Evolutionary conservation across 495 filamentous ascomycete genomes (phyloP).

Genomic region (Clavariopsis aquatica): DNA sequence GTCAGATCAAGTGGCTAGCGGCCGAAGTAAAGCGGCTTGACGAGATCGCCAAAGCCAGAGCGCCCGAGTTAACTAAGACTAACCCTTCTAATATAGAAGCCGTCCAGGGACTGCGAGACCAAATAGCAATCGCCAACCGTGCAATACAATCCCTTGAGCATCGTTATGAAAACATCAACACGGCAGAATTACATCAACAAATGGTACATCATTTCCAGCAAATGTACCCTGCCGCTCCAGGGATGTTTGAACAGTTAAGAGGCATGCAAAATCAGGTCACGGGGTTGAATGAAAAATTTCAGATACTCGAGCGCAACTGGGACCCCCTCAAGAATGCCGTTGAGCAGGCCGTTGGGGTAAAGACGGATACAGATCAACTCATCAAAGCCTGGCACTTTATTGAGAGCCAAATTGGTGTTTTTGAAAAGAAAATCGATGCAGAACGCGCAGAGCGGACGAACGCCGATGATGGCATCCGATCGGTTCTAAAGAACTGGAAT

Average conservation of each 20-base stretch:
- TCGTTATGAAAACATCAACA: constrained; percentile 36
- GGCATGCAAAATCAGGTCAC: constrained; percentile 5
- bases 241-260: not conserved
- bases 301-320: too few relatives aligned
- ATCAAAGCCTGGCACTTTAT: not conserved
- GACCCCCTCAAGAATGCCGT: too few relatives aligned
- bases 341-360: too few relatives aligned
- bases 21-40: too few relatives aligned
- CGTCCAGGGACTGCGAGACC: not conserved
- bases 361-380: too few relatives aligned
- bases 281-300: not conserved
- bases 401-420: not conserved
- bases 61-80: too few relatives aligned
- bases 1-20: too few relatives aligned
- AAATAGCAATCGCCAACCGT: not conserved
- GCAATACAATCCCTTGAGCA: constrained; percentile 1
- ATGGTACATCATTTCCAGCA: constrained; percentile 48
- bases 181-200: constrained; percentile 5
- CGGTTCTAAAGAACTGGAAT: too few relatives aligned
- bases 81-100: too few relatives aligned
- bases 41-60: too few relatives aligned
- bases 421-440: not conserved
- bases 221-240: constrained; percentile 41
- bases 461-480: not conserved
- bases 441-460: not conserved